Evolutionary conservation across 1,284 basidiomycete species (phyloP).

Genomic region (Cryptococcus sp.): DNA sequence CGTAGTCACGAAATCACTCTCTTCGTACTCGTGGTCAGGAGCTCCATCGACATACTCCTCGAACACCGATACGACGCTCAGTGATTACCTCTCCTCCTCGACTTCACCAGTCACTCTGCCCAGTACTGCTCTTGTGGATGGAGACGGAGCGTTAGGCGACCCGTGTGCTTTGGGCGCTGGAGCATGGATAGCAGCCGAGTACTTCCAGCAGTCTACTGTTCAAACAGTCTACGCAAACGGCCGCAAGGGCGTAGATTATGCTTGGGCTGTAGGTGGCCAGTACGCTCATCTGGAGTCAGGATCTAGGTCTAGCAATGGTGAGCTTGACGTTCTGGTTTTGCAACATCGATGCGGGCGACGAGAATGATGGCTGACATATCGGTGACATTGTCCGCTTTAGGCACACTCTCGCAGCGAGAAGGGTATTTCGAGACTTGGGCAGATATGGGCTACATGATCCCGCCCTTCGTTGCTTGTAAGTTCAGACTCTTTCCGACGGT

Average conservation of each 20-base stretch:
- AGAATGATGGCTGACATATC: neutral
- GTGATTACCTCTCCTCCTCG: constrained; percentile 5
- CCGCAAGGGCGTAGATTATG: constrained; percentile 17
- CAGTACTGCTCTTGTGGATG: constrained; percentile 21
- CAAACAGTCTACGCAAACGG: neutral
- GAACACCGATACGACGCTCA: neutral
- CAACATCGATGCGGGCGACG: neutral
- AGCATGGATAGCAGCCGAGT: neutral
- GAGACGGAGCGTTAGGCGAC: constrained; percentile 33
- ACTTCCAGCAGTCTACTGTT: neutral
- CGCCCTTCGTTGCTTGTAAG: constrained; percentile 60
- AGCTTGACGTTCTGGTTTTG: neutral
- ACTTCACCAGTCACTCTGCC: constrained; percentile 11
- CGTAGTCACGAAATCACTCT: neutral
- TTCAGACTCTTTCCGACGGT: neutral
- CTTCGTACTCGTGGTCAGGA: constrained; percentile 7
- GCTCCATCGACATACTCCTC: constrained; percentile 4
- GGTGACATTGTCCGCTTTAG: neutral
- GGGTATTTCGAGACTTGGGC: constrained; percentile 55
- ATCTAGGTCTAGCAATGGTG: constrained; percentile 16
- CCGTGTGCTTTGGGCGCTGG: constrained; percentile 10
- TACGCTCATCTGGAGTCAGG: constrained; percentile 20
- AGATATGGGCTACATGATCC: constrained; percentile 64
- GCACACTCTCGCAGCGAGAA: constrained; percentile 31
- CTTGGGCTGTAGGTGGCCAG: constrained; percentile 38